Conservation (phyloP, 345 rosid genomes). For the Eucalyptus sp. region DNA sequence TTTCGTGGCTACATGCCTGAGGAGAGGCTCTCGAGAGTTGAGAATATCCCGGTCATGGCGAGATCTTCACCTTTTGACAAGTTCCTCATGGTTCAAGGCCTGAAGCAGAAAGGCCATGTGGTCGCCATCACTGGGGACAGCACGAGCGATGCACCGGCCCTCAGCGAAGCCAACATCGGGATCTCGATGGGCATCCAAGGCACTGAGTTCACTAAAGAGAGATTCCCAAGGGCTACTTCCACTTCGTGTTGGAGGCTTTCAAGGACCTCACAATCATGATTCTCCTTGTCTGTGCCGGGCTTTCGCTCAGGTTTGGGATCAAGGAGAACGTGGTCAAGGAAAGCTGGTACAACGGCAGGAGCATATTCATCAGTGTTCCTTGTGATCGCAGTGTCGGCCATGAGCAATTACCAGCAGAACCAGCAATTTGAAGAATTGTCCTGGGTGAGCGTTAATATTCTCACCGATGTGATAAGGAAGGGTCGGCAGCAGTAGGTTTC, state of each 20-base stretch:
- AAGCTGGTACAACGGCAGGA: slow-evolving; percentile 63
- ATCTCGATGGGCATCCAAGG: too few relatives aligned
- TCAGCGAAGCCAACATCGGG: too few relatives aligned
- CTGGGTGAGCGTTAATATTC: slow-evolving; percentile 32
- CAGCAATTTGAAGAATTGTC: slow-evolving; percentile 50
- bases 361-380: slow-evolving; percentile 43
- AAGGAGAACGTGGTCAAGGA: slow-evolving; percentile 43
- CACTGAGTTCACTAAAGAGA: too few relatives aligned
- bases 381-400: slow-evolving; percentile 36
- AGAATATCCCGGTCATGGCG: slow-evolving; percentile 68
- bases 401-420: slow-evolving; percentile 38
- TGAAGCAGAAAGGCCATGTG: slow-evolving; percentile 54
- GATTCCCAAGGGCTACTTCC: slow-evolving; percentile 19
- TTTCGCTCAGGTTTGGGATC: slow-evolving; percentile 53
- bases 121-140: slow-evolving; percentile 78
- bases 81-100: slow-evolving; percentile 66
- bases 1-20: slow-evolving; percentile 28
- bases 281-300: slow-evolving; percentile 41
- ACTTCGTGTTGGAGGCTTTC: slow-evolving; percentile 37
- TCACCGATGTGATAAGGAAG: slow-evolving; percentile 35
- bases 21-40: slow-evolving; percentile 18
- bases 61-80: slow-evolving; percentile 71
- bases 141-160: not conserved
- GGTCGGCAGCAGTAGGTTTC: slow-evolving; percentile 32
- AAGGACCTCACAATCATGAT: slow-evolving; percentile 44